Evolutionary conservation across 1,284 basidiomycete genomes (phyloP).

Genomic region (Stereum hirsutum): DNA sequence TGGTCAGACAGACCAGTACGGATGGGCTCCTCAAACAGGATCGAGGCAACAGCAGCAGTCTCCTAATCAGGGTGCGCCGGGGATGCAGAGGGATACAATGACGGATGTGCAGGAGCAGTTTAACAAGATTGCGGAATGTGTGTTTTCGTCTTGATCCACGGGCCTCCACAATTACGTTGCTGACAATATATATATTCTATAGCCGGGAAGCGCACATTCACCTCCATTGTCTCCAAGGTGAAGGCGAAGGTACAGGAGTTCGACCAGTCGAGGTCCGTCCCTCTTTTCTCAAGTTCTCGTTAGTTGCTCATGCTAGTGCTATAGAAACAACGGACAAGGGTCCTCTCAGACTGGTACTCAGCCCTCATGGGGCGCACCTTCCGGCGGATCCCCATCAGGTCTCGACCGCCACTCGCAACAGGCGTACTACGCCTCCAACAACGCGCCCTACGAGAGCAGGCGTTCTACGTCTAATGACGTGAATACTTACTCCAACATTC

Average conservation of each 20-base stretch:
- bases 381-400: neutral
- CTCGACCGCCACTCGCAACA: conserved; percentile 13
- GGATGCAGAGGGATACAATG: conserved; percentile 34
- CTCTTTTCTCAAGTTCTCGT: neutral
- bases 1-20: neutral
- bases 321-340: conserved; percentile 4
- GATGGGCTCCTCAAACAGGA: neutral
- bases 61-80: conserved; percentile 8
- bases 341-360: conserved; percentile 1
- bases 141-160: conserved; percentile 15
- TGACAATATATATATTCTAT: neutral
- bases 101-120: conserved; percentile 65
- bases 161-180: neutral
- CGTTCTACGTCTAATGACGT: neutral
- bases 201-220: conserved; percentile 75
- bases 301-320: no score
- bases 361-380: conserved; percentile 4
- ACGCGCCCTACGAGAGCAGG: neutral
- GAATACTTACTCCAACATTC: neutral
- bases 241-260: conserved; percentile 75
- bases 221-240: conserved; percentile 59
- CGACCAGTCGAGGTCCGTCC: conserved; percentile 33
- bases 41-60: conserved; percentile 14
- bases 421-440: conserved; percentile 12
- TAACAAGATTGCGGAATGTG: conserved; percentile 67